phyloP scores from a whole-genome alignment of 371 early-diverging fungal species.

The Actinomortierella ambigua region DNA sequence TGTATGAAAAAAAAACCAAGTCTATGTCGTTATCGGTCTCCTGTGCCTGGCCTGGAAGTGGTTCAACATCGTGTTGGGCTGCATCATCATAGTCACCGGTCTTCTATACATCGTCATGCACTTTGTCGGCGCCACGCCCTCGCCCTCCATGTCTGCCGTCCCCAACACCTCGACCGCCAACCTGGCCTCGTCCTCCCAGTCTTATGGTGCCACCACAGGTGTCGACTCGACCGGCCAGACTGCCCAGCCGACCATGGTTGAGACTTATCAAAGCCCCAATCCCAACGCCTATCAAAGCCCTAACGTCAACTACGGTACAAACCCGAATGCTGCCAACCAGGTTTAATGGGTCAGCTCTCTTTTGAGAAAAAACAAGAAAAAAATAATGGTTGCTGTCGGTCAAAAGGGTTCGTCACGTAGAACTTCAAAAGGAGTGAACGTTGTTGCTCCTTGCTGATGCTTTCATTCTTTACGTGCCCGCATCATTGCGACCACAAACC shows the following conservation, averaged over 20 bases:
- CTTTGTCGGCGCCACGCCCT: slow-evolving; percentile 42
- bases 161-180: slow-evolving; percentile 24
- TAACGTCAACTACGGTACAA: neutral
- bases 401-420: too few species aligned
- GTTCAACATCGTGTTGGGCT: slow-evolving; percentile 41
- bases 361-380: neutral
- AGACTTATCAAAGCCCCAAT: slow-evolving; percentile 11
- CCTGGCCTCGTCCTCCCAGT: slow-evolving; percentile 13
- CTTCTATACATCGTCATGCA: slow-evolving; percentile 42
- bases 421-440: too few species aligned
- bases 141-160: slow-evolving; percentile 42
- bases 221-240: slow-evolving; percentile 19
- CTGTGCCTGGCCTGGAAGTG: slow-evolving; percentile 25
- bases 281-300: too few species aligned
- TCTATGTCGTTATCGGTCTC: slow-evolving; percentile 10
- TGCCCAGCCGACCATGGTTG: slow-evolving; percentile 36
- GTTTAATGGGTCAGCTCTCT: neutral
- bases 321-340: neutral
- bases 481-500: too few species aligned
- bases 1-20: neutral
- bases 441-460: too few species aligned
- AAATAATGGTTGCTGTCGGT: too few species aligned
- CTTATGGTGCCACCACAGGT: slow-evolving; percentile 6
- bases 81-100: slow-evolving; percentile 27
- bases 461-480: too few species aligned